Percentiles rank a stretch among this genome's conserved stretches.
Evolutionary conservation across 139 green algal genomes (phyloP).

Genomic region (Eudorina sp.): DNA sequence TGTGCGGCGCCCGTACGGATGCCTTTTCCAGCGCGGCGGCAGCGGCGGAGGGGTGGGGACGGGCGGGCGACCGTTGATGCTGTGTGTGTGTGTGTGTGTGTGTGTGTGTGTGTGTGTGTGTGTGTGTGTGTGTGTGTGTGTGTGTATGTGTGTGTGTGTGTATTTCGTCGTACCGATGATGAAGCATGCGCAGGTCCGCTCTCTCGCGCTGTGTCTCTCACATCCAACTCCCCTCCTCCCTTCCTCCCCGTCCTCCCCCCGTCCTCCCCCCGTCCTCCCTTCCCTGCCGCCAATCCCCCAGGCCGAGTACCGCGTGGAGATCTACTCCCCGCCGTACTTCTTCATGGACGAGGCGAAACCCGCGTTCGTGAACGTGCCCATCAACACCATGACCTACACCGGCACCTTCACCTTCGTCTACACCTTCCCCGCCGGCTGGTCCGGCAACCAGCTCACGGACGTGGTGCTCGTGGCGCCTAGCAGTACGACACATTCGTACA

Average conservation of each 20-base stretch:
- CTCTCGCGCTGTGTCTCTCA: too few relatives aligned
- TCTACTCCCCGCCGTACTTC: slow-evolving; percentile 54
- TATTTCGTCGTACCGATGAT: neutral
- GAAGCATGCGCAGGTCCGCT: too few relatives aligned
- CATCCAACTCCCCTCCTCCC: too few relatives aligned
- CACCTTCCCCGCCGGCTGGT: slow-evolving; percentile 6
- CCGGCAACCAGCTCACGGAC: neutral
- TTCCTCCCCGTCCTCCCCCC: too few relatives aligned
- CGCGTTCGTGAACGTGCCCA: neutral
- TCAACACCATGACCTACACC: slow-evolving; percentile 10
- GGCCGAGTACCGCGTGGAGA: slow-evolving; percentile 61
- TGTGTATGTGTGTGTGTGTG: neutral
- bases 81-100: neutral
- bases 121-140: neutral
- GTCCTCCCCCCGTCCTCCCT: too few relatives aligned
- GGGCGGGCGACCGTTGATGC: neutral
- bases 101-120: too few relatives aligned
- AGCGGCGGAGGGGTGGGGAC: neutral
- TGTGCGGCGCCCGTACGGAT: too few relatives aligned
- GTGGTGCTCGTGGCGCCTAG: slow-evolving; percentile 55
- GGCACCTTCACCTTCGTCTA: neutral
- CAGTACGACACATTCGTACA: slow-evolving; percentile 57
- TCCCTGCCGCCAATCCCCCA: too few relatives aligned
- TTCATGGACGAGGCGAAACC: slow-evolving; percentile 23
- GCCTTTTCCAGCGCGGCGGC: too few relatives aligned